A percentile compares a stretch with the other conserved stretches of the same genome.
Conservation (phyloP, 768 basidiomycete genomes). For the Boletus bicolor region DNA sequence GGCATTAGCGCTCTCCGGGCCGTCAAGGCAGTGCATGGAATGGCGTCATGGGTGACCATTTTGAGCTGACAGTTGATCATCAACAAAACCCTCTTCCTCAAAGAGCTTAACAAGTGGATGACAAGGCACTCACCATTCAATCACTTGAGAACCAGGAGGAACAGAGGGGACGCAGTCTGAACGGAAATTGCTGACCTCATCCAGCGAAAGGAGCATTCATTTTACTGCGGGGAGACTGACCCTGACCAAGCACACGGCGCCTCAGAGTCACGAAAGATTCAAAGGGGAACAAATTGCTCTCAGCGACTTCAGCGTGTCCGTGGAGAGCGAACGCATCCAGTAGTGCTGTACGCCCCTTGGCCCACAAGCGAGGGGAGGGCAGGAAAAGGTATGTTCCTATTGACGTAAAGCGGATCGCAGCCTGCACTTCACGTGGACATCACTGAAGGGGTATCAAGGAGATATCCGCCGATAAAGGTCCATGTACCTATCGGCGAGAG, state of each 20-base stretch:
- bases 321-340: constrained; percentile 23
- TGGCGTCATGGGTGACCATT: constrained; percentile 25
- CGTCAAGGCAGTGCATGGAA: constrained; percentile 25
- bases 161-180: background rate
- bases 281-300: constrained; percentile 13
- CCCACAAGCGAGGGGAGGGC: constrained; percentile 31
- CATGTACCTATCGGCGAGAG: constrained; percentile 11
- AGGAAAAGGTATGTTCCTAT: constrained; percentile 28
- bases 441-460: constrained; percentile 20
- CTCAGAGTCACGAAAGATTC: constrained; percentile 12
- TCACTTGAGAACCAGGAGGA: constrained; percentile 10
- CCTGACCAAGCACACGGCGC: constrained; percentile 7
- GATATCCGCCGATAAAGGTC: constrained; percentile 30
- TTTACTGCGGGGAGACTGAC: constrained; percentile 8
- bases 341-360: constrained; percentile 21
- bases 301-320: constrained; percentile 26
- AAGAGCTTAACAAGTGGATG: constrained; percentile 29
- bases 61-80: constrained; percentile 26
- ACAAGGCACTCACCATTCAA: constrained; percentile 13
- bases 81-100: constrained; percentile 28
- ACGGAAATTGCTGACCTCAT: constrained; percentile 29
- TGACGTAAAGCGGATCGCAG: constrained; percentile 30
- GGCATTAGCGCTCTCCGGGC: constrained; percentile 23
- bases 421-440: constrained; percentile 17
- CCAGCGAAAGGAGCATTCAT: constrained; percentile 17